These are phyloP conservation scores for Trichosporon sp. DNA, from an alignment of 1,284 basidiomycete genomes.

Conservation along the genomic window DNA sequence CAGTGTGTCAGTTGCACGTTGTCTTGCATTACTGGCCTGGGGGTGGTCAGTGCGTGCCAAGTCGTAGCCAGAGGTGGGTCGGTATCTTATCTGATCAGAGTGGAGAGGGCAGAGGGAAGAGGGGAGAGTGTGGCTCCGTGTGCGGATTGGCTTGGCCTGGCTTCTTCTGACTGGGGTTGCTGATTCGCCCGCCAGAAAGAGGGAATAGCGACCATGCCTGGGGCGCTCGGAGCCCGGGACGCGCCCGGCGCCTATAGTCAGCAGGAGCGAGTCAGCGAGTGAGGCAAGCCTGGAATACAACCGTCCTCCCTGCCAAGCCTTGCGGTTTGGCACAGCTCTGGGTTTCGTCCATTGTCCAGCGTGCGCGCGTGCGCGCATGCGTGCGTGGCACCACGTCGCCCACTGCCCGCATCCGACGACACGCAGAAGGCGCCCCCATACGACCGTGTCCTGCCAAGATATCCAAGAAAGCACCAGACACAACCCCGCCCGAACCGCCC, in stretches of 20 bases:
- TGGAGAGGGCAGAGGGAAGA: no score
- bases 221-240: no score
- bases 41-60: background rate
- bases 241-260: no score
- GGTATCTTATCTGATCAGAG: constrained; percentile 11
- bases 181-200: background rate
- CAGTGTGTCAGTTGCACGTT: background rate
- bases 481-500: background rate
- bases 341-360: no score
- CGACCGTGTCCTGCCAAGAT: background rate
- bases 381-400: background rate
- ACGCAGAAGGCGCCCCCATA: no score
- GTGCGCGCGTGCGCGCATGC: background rate
- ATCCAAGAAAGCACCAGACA: constrained; percentile 1
- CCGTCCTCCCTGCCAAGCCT: background rate
- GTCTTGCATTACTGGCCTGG: background rate
- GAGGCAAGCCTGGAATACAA: background rate
- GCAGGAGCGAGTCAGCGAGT: background rate
- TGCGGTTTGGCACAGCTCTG: background rate
- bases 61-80: background rate
- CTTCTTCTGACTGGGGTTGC: background rate
- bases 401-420: background rate
- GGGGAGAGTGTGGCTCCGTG: background rate
- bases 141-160: background rate
- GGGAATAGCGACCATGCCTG: background rate